Evolutionary conservation across 345 rosid species (phyloP).

Genomic region (Heritiera littoralis): DNA sequence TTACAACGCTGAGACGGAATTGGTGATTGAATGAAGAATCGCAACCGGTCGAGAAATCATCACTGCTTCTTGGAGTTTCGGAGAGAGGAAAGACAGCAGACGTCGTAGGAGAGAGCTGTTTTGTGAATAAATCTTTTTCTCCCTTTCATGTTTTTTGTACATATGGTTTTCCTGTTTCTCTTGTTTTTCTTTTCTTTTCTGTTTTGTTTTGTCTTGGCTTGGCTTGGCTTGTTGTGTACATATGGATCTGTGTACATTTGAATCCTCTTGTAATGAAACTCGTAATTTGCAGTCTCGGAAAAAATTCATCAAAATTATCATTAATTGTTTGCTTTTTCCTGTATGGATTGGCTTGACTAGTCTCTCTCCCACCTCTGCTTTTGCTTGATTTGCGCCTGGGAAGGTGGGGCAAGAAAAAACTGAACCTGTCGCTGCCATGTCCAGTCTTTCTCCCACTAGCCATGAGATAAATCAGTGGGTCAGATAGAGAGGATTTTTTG

Average conservation of each 20-base stretch:
- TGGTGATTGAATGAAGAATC: neutral
- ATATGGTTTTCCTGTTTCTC: neutral
- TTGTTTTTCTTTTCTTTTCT: no score
- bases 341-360: neutral
- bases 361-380: neutral
- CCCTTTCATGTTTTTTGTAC: neutral
- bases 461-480: constrained; percentile 15
- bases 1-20: neutral
- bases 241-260: neutral
- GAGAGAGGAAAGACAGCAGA: neutral
- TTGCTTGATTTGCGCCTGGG: neutral
- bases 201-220: no score
- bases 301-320: neutral
- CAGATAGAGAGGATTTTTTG: neutral
- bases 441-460: neutral
- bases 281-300: neutral
- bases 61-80: constrained; percentile 20
- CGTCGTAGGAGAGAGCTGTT: neutral
- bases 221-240: neutral
- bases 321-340: neutral
- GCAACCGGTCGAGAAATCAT: neutral
- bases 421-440: neutral
- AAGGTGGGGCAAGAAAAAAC: neutral
- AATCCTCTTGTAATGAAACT: constrained; percentile 20
- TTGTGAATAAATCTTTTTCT: constrained; percentile 1